Percentiles rank a stretch among this genome's conserved stretches.
These are phyloP conservation scores for Crataegus laevigata DNA, from an alignment of 306 rosid species.

Conservation along the genomic window DNA sequence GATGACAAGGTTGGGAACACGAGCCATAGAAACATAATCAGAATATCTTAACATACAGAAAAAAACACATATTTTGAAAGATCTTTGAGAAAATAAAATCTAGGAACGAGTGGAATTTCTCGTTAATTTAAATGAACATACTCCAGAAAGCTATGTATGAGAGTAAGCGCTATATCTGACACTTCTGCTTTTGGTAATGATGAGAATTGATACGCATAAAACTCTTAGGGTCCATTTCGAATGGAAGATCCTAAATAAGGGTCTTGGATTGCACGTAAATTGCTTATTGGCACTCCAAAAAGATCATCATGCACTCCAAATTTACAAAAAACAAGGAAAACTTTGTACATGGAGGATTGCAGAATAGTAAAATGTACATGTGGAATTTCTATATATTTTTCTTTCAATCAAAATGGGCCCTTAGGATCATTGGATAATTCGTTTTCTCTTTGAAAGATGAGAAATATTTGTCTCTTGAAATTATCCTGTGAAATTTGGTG, in stretches of 20 bases:
- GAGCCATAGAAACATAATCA: neutral
- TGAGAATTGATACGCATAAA: neutral
- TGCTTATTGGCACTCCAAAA: neutral
- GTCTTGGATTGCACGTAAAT: neutral
- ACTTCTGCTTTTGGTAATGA: neutral
- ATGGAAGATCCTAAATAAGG: neutral
- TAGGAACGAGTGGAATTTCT: neutral
- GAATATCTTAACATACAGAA: neutral
- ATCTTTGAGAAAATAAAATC: constrained; percentile 17
- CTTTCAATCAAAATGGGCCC: neutral
- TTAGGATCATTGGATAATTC: neutral
- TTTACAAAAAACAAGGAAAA: too few species aligned
- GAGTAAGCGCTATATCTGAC: neutral
- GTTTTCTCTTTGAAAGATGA: neutral
- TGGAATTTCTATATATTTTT: neutral
- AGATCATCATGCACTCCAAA: too few species aligned
- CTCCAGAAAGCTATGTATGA: neutral
- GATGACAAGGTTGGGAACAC: constrained; percentile 54
- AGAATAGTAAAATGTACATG: too few species aligned
- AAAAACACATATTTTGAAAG: constrained; percentile 6
- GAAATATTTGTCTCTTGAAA: neutral
- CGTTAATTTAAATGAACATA: neutral
- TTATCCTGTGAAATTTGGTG: neutral
- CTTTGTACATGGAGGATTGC: too few species aligned
- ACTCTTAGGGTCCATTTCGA: neutral